Percentiles rank a stretch among this genome's conserved stretches.
phyloP scores from a whole-genome alignment of 2,329 filamentous ascomycete species.

The Fusarium coicis region DNA sequence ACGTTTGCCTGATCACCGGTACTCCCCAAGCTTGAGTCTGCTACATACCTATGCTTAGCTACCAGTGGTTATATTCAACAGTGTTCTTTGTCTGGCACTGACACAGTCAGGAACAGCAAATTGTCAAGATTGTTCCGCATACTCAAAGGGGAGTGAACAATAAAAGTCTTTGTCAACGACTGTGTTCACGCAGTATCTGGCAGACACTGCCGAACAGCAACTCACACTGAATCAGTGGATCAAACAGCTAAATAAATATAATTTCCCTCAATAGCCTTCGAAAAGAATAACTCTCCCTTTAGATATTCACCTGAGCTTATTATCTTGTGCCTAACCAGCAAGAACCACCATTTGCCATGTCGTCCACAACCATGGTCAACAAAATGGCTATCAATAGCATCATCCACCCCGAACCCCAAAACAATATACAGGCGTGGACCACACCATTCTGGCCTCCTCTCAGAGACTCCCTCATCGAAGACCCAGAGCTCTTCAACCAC shows the following conservation, averaged over 20 bases:
- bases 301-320: background rate
- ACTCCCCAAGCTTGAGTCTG: accelerated
- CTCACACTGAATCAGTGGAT: background rate
- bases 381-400: constrained; percentile 8
- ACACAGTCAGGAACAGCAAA: background rate
- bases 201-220: background rate
- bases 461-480: constrained; percentile 13
- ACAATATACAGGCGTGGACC: accelerated
- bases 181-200: background rate
- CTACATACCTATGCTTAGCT: background rate
- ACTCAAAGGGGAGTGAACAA: background rate
- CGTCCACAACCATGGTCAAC: background rate
- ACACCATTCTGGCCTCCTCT: constrained; percentile 16
- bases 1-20: accelerated
- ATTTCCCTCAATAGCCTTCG: no score
- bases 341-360: background rate
- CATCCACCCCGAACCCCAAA: background rate
- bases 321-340: background rate
- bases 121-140: background rate
- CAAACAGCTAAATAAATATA: background rate
- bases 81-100: background rate
- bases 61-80: background rate
- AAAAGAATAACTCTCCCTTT: background rate
- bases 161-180: background rate
- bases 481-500: background rate